A percentile compares a stretch with the other conserved stretches of the same genome.
phyloP scores from a whole-genome alignment of 192 early-diverging fungal species.

The Backusella parvicylindrica region DNA sequence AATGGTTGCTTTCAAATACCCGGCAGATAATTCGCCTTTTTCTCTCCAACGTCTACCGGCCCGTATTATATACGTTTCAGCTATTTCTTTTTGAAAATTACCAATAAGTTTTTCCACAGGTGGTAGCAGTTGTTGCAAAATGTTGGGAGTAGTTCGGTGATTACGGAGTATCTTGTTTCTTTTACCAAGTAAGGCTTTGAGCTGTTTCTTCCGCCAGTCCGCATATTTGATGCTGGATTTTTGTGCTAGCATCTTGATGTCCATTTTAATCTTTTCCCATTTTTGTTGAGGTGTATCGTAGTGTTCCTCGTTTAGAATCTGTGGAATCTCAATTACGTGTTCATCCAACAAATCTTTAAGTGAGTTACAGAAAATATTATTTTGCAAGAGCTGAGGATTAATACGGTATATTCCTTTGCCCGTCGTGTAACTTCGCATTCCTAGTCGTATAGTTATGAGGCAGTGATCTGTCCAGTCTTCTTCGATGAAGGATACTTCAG shows the following conservation, averaged over 20 bases:
- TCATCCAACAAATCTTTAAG: neutral
- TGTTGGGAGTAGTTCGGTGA: neutral
- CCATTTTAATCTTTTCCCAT: neutral
- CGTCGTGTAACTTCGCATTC: neutral
- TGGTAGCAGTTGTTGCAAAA: neutral
- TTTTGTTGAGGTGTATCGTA: neutral
- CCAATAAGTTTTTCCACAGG: neutral
- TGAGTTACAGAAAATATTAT: neutral
- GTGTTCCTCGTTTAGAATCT: neutral
- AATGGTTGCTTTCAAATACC: neutral
- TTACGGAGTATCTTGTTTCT: neutral
- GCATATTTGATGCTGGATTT: neutral
- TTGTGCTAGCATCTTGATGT: neutral
- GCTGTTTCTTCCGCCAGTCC: neutral
- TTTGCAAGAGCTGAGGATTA: constrained; percentile 3
- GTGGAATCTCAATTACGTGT: neutral
- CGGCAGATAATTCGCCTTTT: constrained; percentile 2
- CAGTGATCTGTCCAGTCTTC: constrained; percentile 6
- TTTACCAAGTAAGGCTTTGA: neutral
- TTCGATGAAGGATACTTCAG: neutral
- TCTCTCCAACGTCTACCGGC: constrained; percentile 11
- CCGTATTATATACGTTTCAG: neutral
- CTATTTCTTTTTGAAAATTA: neutral
- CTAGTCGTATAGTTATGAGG: neutral
- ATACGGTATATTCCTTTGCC: constrained; percentile 18